Evolutionary conservation across 208 protist genomes (phyloP), one percentile per base, ranked within the genome.

Genomic region (Leishmania tarentolae): DNA sequence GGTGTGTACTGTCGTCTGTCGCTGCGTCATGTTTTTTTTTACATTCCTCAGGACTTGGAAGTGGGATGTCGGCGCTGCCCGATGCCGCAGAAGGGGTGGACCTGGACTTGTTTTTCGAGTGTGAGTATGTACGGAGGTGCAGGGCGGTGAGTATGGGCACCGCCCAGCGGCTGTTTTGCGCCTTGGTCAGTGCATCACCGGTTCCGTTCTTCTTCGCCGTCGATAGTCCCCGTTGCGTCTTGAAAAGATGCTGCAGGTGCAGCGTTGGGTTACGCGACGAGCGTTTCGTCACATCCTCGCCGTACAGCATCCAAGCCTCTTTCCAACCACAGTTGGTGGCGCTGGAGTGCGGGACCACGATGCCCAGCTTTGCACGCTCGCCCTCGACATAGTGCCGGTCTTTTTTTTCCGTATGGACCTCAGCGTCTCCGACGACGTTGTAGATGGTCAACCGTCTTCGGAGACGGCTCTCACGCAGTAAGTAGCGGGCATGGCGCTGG

Each of bases 381-480:
- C 88, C 89, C 24, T 82, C 75, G 46, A 92, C 81, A 74, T 82
- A 85, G 79, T 93, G 90, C 15, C 84, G 85, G 7, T 72, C 78
- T 3, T 77, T 52, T 50, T 78, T 85, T 56, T 87, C 86, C 70
- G 92, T 93, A 44, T 79, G 61, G 28, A 93, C 87, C 21, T 42
- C 76, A 15, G 88, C 79, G 35, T 85, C 83, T 13, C 87, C 89
- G 37, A 90, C 15, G 47, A 94, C 71, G 76, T 84, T 82, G 77
- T 83, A 94, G 31, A 96, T 71, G 13, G 83, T 83, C 50, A 96
- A 75, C 17, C 86, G 86, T 1, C 68, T 84, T 47, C 87, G 92
- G 44, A 96, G 78, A 6, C 88, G 87, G 50, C 92, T 90, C 75
- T 86, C 79, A 28, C 84, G 86, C 65, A 96, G 42, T 24, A 93